Base-by-base conservation (phyloP, 1,139 yeast genomes). In the Trichomonascaceae sp. region DNA sequence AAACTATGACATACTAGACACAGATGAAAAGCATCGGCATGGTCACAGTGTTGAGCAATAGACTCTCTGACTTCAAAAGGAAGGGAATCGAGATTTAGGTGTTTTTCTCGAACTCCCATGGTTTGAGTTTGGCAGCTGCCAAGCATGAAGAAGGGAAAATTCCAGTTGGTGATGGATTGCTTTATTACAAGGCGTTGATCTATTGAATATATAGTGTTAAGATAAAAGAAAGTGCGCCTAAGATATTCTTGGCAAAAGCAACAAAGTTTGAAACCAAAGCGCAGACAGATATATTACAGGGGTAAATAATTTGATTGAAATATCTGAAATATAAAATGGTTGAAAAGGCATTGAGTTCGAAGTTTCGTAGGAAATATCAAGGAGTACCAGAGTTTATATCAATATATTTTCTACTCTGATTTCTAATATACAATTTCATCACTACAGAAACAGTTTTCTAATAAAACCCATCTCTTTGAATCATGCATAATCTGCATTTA, bases 41-140 rank as follows among this genome's bases (percentile, higher is more conserved):
- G 65, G 9, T 50, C 51, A 45, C 63, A 62, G 18, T 61, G 50
- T 45, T 58, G 58, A 1, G 63, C 63, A 38, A 62, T 60, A 13
- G 53, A 51, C 41, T 51, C 55, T 20, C 63, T 52, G 7, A 62
- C 51, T 44, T 62, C 66, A 43, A 56, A 77, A 70, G 82, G 77
- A 73, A 70, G 75, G 6, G 44, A 32, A 36, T 32, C 48, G 13
- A 50, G 24, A 10, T 43, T 13, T 38, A 17, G 6, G 6, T 18
- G 27, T 22, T 12, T 43, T 15, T 43, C 45, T 39, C 19, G 13
- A 19, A 17, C 18, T 6, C 45, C n/a, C 45, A 18, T 19, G 10
- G 45, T 17, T 13, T 43, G 22, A 13, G 15, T 9, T 13, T 43
- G 22, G 27, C 27, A 43, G 45, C 24, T 43, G 27, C 27, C 45